These are phyloP conservation scores for Asterochloris erici DNA, from an alignment of 139 green algal genomes.

Conservation along the genomic window DNA sequence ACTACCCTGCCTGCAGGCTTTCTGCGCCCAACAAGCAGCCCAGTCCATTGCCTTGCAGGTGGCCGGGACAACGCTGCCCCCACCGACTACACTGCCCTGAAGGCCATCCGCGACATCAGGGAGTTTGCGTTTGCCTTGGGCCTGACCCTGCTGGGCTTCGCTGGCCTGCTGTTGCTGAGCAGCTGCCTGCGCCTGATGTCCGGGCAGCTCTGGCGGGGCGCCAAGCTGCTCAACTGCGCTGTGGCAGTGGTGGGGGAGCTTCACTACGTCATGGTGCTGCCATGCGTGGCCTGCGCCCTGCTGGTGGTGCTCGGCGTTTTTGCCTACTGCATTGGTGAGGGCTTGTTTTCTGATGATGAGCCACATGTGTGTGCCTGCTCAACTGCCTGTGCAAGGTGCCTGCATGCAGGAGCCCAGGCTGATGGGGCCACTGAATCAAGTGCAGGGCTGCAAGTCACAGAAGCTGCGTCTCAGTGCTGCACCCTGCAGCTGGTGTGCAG, in stretches of 20 bases:
- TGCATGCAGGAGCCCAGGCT: not conserved
- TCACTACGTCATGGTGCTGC: not conserved
- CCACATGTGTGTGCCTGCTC: not conserved
- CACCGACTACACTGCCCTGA: not conserved
- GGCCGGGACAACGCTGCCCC: not conserved
- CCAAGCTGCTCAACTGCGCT: conserved; percentile 8
- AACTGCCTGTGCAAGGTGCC: not conserved
- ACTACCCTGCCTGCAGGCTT: too few relatives aligned
- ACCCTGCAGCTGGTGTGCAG: too few relatives aligned
- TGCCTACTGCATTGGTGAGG: conserved; percentile 16
- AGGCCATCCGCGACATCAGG: not conserved
- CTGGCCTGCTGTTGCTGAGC: not conserved
- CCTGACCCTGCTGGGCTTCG: not conserved
- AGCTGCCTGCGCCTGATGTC: not conserved
- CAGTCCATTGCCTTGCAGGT: not conserved
- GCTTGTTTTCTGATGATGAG: not conserved
- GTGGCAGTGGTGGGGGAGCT: not conserved
- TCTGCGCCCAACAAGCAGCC: too few relatives aligned
- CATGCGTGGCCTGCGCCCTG: not conserved
- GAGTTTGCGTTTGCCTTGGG: not conserved
- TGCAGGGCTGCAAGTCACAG: too few relatives aligned
- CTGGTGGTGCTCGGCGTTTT: conserved; percentile 10
- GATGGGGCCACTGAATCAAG: too few relatives aligned
- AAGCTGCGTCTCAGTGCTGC: too few relatives aligned
- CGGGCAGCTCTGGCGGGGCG: conserved; percentile 12